Percentiles rank a stretch among this genome's conserved stretches.
phyloP scores from a whole-genome alignment of 73 alveolate genomes.

The Symbiodinium pilosum region DNA sequence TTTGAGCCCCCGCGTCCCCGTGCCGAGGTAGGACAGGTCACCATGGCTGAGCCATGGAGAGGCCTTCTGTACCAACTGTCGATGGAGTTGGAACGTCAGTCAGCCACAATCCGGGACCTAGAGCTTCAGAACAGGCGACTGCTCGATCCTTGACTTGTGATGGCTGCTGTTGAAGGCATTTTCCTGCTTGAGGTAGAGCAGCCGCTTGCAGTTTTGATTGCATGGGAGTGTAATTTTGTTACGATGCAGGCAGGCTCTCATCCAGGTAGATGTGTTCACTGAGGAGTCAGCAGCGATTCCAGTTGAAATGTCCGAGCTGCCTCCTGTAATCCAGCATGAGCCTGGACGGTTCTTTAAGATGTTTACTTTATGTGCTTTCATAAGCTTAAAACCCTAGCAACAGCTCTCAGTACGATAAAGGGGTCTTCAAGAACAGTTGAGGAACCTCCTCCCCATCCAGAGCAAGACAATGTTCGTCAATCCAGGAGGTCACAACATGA shows the following conservation, averaged over 20 bases:
- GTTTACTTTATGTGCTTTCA: too few species aligned
- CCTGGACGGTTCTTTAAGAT: too few species aligned
- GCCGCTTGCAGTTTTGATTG: too few species aligned
- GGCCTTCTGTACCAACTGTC: slow-evolving; percentile 31
- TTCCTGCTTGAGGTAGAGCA: background rate
- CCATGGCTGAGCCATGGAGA: slow-evolving; percentile 70
- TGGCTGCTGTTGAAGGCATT: background rate
- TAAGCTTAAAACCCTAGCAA: too few species aligned
- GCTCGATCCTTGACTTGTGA: background rate
- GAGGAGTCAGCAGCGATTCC: background rate
- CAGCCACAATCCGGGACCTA: slow-evolving; percentile 36
- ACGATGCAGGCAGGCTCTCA: too few species aligned
- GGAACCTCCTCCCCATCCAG: background rate
- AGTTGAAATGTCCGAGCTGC: background rate
- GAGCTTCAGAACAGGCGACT: slow-evolving; percentile 47
- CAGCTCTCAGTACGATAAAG: too few species aligned
- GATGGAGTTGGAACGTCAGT: slow-evolving; percentile 22
- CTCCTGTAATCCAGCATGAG: background rate
- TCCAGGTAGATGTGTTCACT: too few species aligned
- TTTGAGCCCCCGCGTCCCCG: too few species aligned
- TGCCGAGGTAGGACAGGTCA: too few species aligned
- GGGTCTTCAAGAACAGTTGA: too few species aligned
- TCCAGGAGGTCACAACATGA: background rate
- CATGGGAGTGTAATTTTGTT: too few species aligned
- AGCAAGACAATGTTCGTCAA: background rate